Conservation (phyloP, 2,329 filamentous ascomycete genomes). For the Ilyonectria destructans region DNA sequence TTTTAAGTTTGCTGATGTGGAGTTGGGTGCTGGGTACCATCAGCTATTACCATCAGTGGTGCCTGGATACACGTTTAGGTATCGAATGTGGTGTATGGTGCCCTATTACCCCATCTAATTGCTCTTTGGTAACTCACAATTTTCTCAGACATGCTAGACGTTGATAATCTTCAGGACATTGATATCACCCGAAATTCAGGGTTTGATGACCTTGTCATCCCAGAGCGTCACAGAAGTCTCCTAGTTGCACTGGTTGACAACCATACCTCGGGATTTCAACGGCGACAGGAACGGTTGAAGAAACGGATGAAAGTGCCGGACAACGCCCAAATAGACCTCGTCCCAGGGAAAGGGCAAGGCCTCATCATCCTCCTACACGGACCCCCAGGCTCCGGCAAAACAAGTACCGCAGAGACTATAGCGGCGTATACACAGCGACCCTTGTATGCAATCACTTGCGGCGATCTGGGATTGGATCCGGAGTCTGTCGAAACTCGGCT, state of each 20-base stretch:
- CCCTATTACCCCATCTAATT: too few relatives aligned
- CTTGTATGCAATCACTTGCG: slow-evolving; percentile 13
- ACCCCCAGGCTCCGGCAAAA: slow-evolving; percentile 10
- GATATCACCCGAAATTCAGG: background rate
- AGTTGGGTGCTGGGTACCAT: background rate
- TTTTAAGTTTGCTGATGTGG: background rate
- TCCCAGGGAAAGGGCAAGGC: slow-evolving; percentile 9
- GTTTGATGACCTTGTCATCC: background rate
- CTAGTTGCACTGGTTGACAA: background rate
- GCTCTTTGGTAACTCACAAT: background rate
- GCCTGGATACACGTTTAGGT: background rate
- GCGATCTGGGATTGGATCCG: background rate
- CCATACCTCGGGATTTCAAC: background rate
- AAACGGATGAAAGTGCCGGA: background rate
- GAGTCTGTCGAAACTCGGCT: slow-evolving; percentile 4
- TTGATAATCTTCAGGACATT: background rate
- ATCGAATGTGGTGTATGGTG: background rate
- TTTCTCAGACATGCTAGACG: background rate
- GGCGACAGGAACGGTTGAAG: background rate
- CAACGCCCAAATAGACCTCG: background rate
- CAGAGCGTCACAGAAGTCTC: background rate
- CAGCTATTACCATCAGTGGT: background rate
- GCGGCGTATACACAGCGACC: slow-evolving; percentile 4
- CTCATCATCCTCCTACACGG: slow-evolving; percentile 12
- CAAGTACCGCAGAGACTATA: slow-evolving; percentile 8